Percentiles rank a stretch among this genome's conserved stretches.
Evolutionary conservation across 495 filamentous ascomycete species (phyloP).

Genomic region (Daldinia decipiens): DNA sequence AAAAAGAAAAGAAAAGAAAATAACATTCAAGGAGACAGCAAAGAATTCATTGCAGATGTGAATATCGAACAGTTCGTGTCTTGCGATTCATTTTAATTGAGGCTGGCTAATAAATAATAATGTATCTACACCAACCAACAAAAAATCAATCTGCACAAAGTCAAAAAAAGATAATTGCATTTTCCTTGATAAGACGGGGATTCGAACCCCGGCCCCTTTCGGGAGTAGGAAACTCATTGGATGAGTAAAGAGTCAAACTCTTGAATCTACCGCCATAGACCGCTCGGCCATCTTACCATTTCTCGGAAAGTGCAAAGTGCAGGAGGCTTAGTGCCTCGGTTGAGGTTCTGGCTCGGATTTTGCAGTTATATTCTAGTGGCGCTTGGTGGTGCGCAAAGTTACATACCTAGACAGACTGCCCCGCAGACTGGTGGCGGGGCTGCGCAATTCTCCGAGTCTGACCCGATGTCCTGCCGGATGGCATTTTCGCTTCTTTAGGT

Average conservation of each 20-base stretch:
- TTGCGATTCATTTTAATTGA: too few relatives aligned
- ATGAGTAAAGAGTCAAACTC: constrained; percentile 21
- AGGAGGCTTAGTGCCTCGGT: background rate
- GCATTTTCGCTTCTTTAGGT: too few relatives aligned
- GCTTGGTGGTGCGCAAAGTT: background rate
- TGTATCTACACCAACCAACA: background rate
- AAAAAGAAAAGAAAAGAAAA: background rate
- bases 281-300: constrained; percentile 38
- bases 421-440: background rate
- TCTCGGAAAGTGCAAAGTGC: background rate
- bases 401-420: too few relatives aligned
- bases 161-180: constrained; percentile 2
- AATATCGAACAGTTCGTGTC: too few relatives aligned
- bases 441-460: too few relatives aligned
- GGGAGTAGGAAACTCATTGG: constrained; percentile 31
- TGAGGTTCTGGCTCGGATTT: background rate
- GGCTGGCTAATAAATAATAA: background rate
- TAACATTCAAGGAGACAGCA: too few relatives aligned
- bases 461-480: too few relatives aligned
- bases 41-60: too few relatives aligned
- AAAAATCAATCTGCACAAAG: background rate
- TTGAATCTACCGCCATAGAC: constrained; percentile 43
- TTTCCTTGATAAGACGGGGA: constrained; percentile 33
- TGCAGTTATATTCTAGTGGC: background rate
- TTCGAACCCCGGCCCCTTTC: constrained; percentile 37